A percentile compares a stretch with the other conserved stretches of the same genome.
Conservation (phyloP, 805 yeast genomes). For the Yamadazyma tumulicola region DNA sequence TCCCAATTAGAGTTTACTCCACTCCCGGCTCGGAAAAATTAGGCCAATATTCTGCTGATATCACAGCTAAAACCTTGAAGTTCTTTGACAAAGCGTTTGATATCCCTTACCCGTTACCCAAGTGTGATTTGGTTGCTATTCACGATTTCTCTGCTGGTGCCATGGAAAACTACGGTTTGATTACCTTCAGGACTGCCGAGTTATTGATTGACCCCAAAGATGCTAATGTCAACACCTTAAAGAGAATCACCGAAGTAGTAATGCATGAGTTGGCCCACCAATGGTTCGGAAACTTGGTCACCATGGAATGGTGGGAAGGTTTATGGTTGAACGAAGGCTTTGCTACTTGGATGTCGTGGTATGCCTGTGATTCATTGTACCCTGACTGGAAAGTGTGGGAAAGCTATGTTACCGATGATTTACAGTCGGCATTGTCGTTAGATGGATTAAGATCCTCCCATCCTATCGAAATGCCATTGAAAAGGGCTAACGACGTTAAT, state of each 20-base stretch:
- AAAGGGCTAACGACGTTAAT: slow-evolving; percentile 73
- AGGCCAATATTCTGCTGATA: slow-evolving; percentile 69
- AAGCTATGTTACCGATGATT: slow-evolving; percentile 71
- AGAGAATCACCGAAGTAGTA: slow-evolving; percentile 80
- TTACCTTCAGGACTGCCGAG: slow-evolving; percentile 77
- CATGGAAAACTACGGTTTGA: slow-evolving; percentile 83
- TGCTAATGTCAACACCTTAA: slow-evolving; percentile 60
- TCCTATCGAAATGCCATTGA: slow-evolving; percentile 81
- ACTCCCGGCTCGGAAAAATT: slow-evolving; percentile 73
- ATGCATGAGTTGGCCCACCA: slow-evolving; percentile 90
- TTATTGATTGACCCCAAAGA: slow-evolving; percentile 67
- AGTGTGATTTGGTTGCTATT: slow-evolving; percentile 77
- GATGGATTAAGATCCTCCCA: slow-evolving; percentile 83
- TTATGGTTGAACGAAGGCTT: slow-evolving; percentile 87
- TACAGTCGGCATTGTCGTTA: slow-evolving; percentile 69
- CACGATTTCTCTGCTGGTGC: slow-evolving; percentile 87
- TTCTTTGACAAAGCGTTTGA: slow-evolving; percentile 73
- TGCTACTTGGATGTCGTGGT: slow-evolving; percentile 92
- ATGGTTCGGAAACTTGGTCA: slow-evolving; percentile 88
- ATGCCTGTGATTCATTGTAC: slow-evolving; percentile 67
- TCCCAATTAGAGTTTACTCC: slow-evolving; percentile 78
- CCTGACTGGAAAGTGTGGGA: slow-evolving; percentile 91
- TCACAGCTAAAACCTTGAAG: slow-evolving; percentile 70
- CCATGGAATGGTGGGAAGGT: slow-evolving; percentile 93
- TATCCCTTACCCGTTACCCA: slow-evolving; percentile 75